A percentile compares a stretch with the other conserved stretches of the same genome.
These are phyloP conservation scores for Epichloe baconii DNA, from an alignment of 2,329 filamentous ascomycete species.

Conservation along the genomic window DNA sequence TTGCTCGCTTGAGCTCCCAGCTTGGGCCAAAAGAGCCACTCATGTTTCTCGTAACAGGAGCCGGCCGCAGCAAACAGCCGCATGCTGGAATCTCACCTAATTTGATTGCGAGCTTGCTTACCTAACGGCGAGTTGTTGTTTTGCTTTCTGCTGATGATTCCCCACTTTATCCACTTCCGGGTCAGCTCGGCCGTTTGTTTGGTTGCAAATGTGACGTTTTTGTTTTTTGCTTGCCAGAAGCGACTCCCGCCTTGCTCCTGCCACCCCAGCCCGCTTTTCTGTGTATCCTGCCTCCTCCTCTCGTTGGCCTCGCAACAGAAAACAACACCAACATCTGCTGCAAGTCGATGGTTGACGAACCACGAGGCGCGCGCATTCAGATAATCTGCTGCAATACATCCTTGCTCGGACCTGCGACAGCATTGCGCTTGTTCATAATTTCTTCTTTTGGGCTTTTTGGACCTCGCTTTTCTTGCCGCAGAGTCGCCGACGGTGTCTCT, in stretches of 20 bases:
- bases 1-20: neutral
- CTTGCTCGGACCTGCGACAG: slow-evolving; percentile 1
- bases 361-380: slow-evolving; percentile 16
- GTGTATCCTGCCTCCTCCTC: slow-evolving; percentile 19
- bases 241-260: slow-evolving; percentile 1
- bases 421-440: slow-evolving; percentile 6
- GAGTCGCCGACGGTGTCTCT: slow-evolving; percentile 5
- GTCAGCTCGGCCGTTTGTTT: neutral
- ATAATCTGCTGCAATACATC: slow-evolving; percentile 2
- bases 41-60: slow-evolving; percentile 1
- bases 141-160: slow-evolving; percentile 1
- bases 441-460: slow-evolving; percentile 3
- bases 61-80: neutral
- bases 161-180: neutral
- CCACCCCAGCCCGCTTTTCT: slow-evolving; percentile 8
- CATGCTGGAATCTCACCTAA: slow-evolving; percentile 13
- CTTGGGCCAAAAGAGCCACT: neutral
- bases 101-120: slow-evolving; percentile 13
- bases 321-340: slow-evolving; percentile 27
- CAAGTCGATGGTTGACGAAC: slow-evolving; percentile 15
- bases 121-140: slow-evolving; percentile 11
- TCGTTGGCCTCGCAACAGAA: slow-evolving; percentile 33
- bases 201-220: neutral
- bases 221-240: neutral
- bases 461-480: slow-evolving; percentile 6